Percentiles rank a stretch among this genome's conserved stretches.
Evolutionary conservation across 2,329 filamentous ascomycete species (phyloP).

Genomic region (Cladophialophora immunda): DNA sequence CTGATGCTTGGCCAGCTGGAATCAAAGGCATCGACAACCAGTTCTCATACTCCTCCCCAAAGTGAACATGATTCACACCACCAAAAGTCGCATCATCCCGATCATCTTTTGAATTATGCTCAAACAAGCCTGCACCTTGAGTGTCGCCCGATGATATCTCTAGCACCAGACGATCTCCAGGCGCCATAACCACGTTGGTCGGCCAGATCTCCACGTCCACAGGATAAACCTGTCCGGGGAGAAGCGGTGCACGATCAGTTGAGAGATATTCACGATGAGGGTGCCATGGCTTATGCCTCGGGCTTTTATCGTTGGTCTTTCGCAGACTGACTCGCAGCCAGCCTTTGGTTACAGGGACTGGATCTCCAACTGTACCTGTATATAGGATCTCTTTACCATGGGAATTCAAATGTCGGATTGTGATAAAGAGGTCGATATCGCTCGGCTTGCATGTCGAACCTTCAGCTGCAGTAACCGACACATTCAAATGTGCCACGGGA

Average conservation of each 20-base stretch:
- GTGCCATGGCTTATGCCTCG: constrained; percentile 55
- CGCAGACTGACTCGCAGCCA: constrained; percentile 64
- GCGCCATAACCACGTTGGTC: constrained; percentile 49
- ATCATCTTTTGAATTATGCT: constrained; percentile 31
- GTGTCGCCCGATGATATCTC: constrained; percentile 57
- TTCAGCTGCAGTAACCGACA: constrained; percentile 60
- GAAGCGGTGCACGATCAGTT: constrained; percentile 57
- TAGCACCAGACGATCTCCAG: constrained; percentile 44
- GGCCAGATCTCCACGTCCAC: constrained; percentile 59
- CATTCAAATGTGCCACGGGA: constrained; percentile 69
- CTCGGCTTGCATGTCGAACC: constrained; percentile 53
- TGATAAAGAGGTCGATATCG: constrained; percentile 65
- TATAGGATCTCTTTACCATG: constrained; percentile 63
- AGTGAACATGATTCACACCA: constrained; percentile 60
- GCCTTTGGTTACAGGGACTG: constrained; percentile 63
- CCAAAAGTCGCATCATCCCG: constrained; percentile 51
- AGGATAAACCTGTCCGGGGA: constrained; percentile 59
- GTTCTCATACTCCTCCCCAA: constrained; percentile 55
- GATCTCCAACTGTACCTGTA: constrained; percentile 65
- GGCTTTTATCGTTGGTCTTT: constrained; percentile 56
- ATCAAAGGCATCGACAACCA: constrained; percentile 60
- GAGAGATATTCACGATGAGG: constrained; percentile 62
- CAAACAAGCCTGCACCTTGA: constrained; percentile 50
- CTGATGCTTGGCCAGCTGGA: constrained; percentile 43
- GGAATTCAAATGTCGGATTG: constrained; percentile 60